These are phyloP conservation scores for Puccinia triticina DNA, from an alignment of 1,284 basidiomycete genomes.

Conservation along the genomic window DNA sequence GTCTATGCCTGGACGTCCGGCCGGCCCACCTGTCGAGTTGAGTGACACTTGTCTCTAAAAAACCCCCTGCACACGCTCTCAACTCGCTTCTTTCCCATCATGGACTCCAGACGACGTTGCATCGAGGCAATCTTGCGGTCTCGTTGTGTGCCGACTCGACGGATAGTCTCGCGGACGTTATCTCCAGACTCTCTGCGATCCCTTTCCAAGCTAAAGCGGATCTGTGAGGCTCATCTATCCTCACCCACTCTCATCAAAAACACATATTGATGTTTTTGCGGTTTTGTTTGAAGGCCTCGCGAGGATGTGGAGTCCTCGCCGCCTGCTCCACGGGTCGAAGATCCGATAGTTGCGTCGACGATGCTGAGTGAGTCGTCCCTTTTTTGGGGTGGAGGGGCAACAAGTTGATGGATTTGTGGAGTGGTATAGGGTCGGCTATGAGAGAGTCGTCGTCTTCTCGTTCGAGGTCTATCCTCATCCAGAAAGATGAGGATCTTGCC, in stretches of 20 bases:
- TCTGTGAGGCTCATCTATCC: conserved; percentile 6
- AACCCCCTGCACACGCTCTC: no score
- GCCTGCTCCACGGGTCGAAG: neutral
- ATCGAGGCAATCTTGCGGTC: conserved; percentile 54
- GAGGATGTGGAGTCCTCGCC: neutral
- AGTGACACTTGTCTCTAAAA: neutral
- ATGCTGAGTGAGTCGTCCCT: conserved; percentile 26
- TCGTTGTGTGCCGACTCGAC: conserved; percentile 63
- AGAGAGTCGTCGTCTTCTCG: conserved; percentile 24
- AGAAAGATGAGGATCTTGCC: conserved; percentile 42
- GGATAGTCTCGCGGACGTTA: conserved; percentile 56
- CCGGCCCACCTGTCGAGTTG: conserved; percentile 22
- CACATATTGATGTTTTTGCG: neutral
- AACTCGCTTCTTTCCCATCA: no score
- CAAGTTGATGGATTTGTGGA: neutral
- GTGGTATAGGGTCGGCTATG: conserved; percentile 45
- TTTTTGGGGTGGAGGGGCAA: neutral
- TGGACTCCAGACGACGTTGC: conserved; percentile 15
- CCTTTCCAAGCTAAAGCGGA: conserved; percentile 5
- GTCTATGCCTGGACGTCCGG: conserved; percentile 11
- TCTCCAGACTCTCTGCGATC: conserved; percentile 29
- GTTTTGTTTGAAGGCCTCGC: neutral
- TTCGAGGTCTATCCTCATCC: conserved; percentile 31
- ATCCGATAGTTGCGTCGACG: conserved; percentile 21
- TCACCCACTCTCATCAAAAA: neutral